A percentile compares a stretch with the other conserved stretches of the same genome.
phyloP scores from a whole-genome alignment of 441 rosid genomes.

The Bruguiera hainesii region DNA sequence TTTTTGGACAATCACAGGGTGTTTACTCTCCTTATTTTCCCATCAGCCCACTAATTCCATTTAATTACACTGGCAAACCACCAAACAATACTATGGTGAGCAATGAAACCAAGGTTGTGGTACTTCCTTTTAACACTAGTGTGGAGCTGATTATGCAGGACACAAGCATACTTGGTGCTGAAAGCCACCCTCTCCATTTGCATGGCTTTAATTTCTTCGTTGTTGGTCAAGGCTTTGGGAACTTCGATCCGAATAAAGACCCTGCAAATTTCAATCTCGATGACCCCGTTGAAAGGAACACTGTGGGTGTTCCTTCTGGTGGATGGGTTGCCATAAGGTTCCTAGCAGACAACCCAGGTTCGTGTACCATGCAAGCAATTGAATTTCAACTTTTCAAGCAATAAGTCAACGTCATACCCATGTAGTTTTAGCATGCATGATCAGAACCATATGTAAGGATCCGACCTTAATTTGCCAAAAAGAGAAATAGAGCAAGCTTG shows the following conservation, averaged over 20 bases:
- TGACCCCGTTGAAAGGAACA: conserved; percentile 58
- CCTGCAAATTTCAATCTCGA: conserved; percentile 43
- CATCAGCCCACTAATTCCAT: conserved; percentile 25
- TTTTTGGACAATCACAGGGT: conserved; percentile 28
- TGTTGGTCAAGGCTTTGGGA: conserved; percentile 60
- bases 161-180: conserved; percentile 57
- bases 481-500: no score
- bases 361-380: conserved; percentile 5
- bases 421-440: no score
- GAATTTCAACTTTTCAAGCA: neutral
- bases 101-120: conserved; percentile 40
- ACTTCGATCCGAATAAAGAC: conserved; percentile 42
- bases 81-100: conserved; percentile 48
- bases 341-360: conserved; percentile 58
- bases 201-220: conserved; percentile 59
- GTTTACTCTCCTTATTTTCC: conserved; percentile 52
- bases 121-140: conserved; percentile 44
- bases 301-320: conserved; percentile 52
- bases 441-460: no score
- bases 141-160: conserved; percentile 59
- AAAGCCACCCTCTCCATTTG: conserved; percentile 67
- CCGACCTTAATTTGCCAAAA: no score
- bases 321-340: conserved; percentile 62
- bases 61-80: conserved; percentile 55
- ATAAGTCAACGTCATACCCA: neutral